Conservation (phyloP, 345 rosid genomes). For the Moricandia arvensis region DNA sequence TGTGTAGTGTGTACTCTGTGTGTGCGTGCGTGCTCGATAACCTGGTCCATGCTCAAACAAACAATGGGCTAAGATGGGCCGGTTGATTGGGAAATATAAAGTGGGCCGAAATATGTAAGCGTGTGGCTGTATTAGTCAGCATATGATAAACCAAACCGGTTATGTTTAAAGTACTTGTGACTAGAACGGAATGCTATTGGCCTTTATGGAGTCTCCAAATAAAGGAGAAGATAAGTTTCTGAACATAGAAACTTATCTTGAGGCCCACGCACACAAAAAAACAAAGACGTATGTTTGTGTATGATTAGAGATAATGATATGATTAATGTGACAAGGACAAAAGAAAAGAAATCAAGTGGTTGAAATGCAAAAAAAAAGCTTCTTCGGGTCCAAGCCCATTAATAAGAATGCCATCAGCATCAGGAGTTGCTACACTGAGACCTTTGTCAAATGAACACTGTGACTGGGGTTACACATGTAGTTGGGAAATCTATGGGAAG, state of each 20-base stretch:
- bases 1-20: no score
- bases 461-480: background rate
- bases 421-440: slow-evolving; percentile 21
- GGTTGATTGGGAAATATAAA: background rate
- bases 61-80: background rate
- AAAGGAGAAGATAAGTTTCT: no score
- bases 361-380: slow-evolving; percentile 23
- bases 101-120: background rate
- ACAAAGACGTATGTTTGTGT: no score
- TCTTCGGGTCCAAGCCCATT: slow-evolving; percentile 35
- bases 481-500: background rate
- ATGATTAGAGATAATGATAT: no score
- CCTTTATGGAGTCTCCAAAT: no score
- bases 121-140: background rate
- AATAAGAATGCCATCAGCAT: slow-evolving; percentile 19
- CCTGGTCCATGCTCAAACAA: background rate
- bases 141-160: no score
- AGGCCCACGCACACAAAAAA: no score
- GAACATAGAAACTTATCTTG: no score
- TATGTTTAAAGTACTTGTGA: no score
- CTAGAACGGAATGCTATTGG: no score
- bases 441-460: slow-evolving; percentile 18
- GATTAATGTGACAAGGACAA: no score
- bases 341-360: slow-evolving; percentile 8
- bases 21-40: no score